Evolutionary conservation across 495 filamentous ascomycete species (phyloP).

Genomic region (Xylona heveae): DNA sequence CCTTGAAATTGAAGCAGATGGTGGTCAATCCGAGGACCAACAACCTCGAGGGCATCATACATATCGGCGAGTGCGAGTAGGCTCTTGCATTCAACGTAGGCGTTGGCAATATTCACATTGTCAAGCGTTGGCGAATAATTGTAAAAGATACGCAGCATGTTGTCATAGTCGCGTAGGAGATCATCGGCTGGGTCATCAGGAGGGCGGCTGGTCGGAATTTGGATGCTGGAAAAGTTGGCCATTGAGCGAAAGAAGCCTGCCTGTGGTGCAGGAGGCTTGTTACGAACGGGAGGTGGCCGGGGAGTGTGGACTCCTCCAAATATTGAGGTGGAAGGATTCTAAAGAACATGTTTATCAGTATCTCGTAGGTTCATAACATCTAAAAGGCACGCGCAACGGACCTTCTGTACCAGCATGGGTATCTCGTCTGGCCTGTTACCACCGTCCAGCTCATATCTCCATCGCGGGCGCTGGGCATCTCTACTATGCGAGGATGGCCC

Average conservation of each 20-base stretch:
- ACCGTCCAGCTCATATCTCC: conserved; percentile 77
- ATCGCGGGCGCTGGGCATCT: conserved; percentile 32
- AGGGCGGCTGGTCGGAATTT: conserved; percentile 22
- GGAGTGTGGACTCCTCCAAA: conserved; percentile 21
- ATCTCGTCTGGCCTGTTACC: conserved; percentile 46
- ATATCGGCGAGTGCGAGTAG: conserved; percentile 69
- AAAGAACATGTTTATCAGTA: conserved; percentile 4
- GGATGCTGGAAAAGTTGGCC: conserved; percentile 43
- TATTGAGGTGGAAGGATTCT: conserved; percentile 23
- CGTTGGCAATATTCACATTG: conserved; percentile 65
- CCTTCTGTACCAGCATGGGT: conserved; percentile 75
- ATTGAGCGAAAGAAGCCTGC: conserved; percentile 70
- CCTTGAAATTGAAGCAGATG: conserved; percentile 79
- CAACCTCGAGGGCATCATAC: conserved; percentile 74
- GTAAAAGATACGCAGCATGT: conserved; percentile 83
- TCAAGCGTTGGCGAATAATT: conserved; percentile 69
- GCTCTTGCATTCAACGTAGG: conserved; percentile 79
- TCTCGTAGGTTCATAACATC: background rate
- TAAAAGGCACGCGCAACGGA: conserved; percentile 11
- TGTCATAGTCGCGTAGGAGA: conserved; percentile 73
- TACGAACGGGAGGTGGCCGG: conserved; percentile 23
- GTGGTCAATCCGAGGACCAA: conserved; percentile 80
- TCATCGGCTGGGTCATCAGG: conserved; percentile 35
- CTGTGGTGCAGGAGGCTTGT: conserved; percentile 30
- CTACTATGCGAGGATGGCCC: too few species aligned